phyloP scores from a whole-genome alignment of 1,284 basidiomycete species.

The Apiotrichum gamsii region DNA sequence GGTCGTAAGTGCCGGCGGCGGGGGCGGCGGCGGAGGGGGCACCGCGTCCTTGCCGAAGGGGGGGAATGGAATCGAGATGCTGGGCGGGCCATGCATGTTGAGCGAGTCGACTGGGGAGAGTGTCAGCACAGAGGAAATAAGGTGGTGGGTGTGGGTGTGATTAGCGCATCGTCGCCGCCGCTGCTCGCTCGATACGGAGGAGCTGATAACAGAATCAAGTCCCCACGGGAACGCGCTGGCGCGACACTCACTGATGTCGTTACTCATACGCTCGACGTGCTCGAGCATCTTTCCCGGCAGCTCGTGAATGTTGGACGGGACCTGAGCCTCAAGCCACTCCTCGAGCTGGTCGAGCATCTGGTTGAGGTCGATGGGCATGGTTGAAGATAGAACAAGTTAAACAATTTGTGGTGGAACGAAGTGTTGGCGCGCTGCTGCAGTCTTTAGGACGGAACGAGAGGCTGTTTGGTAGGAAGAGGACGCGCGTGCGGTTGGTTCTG shows the following conservation, averaged over 20 bases:
- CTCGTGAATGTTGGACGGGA: slow-evolving; percentile 42
- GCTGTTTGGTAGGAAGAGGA: too few relatives aligned
- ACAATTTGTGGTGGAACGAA: too few relatives aligned
- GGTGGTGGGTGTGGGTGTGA: background rate
- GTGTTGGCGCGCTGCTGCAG: too few relatives aligned
- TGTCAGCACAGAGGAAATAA: background rate
- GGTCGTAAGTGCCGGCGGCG: slow-evolving; percentile 11
- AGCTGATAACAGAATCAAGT: too few relatives aligned
- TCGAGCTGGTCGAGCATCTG: slow-evolving; percentile 44
- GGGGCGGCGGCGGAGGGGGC: slow-evolving; percentile 30
- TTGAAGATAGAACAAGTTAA: too few relatives aligned
- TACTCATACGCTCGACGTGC: slow-evolving; percentile 40
- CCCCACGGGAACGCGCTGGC: too few relatives aligned
- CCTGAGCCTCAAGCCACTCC: slow-evolving; percentile 43
- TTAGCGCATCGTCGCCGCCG: background rate
- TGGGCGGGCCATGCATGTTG: slow-evolving; percentile 41
- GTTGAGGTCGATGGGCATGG: slow-evolving; percentile 35
- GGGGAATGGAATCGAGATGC: slow-evolving; percentile 44
- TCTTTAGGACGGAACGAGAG: too few relatives aligned
- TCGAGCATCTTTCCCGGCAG: slow-evolving; percentile 43
- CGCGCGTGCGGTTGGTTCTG: too few relatives aligned
- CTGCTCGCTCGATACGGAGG: too few relatives aligned
- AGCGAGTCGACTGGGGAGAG: slow-evolving; percentile 42
- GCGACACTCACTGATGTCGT: slow-evolving; percentile 39
- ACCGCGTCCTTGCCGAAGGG: slow-evolving; percentile 36